Base-by-base conservation (phyloP, 768 basidiomycete species). In the Amanita exitialis region DNA sequence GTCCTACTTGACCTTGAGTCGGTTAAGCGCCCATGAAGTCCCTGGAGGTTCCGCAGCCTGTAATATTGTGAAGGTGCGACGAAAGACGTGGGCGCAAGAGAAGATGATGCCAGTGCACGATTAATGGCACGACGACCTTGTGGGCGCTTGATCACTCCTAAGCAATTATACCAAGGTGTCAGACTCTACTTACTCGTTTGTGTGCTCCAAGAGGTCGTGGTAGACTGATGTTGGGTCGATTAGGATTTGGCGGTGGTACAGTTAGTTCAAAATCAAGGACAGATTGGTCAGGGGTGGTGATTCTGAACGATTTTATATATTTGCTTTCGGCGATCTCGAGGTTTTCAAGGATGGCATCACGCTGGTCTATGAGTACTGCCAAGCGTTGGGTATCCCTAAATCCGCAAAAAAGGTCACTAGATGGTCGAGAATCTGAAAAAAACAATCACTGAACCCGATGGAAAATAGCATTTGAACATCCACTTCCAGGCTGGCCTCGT, bases 61-160 rank as follows among this genome's bases (percentile, higher is more conserved):
- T 90, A 90, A 62, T 84, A 90, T 49, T 82, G 78, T 5, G 83
- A 86, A 6, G 87, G 87, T 4, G 84, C 85, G 7, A 89, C 79
- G 58, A 88, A 90, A 4, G 84, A 83, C 15, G 82, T 82, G 3
- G 86, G 86, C 1, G 83, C 75, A 13, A 83, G 74, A n/a, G 82
- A 83, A 5, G 82, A 82, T 3, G 80, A 72, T 0, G 75, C 83
- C 56, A 72, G 78, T 2, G 83, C 81, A n/a, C 80, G 79, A 56
- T 84, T 83, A 39, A 73, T 62, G 34, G 76, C 71, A 25, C 78
- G 74, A 23, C 77, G 71, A 20, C 71, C 65, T 42, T 75, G 71
- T 20, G 64, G 65, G 43, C 60, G 59, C 62, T 73, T 58, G 13
- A 44, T 30, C 44, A 53, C 16, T 39, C 27, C 34, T 46, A 28